A percentile compares a stretch with the other conserved stretches of the same genome.
Evolutionary conservation across 495 filamentous ascomycete genomes (phyloP).

Genomic region (Parathielavia hyrcaniae): DNA sequence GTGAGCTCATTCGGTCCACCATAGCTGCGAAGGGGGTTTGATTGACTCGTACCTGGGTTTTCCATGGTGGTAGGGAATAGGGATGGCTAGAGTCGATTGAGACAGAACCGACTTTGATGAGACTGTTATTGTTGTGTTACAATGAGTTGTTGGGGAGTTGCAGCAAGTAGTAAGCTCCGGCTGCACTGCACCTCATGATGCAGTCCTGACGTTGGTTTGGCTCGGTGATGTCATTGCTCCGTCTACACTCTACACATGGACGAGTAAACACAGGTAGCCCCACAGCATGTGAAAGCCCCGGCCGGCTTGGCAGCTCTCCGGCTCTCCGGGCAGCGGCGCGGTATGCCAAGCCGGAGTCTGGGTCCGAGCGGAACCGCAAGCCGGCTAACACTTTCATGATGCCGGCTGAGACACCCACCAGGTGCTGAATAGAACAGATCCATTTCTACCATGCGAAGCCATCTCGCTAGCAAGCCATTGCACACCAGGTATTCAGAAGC

Average conservation of each 20-base stretch:
- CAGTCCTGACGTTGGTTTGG: too few relatives aligned
- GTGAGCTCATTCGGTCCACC: conserved; percentile 17
- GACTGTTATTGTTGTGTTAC: conserved; percentile 22
- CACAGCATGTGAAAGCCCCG: not conserved
- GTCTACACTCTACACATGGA: not conserved
- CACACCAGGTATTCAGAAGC: not conserved
- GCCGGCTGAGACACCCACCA: not conserved
- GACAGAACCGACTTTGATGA: too few relatives aligned
- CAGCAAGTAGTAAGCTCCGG: too few relatives aligned
- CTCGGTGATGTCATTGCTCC: conserved; percentile 21
- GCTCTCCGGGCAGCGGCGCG: not conserved
- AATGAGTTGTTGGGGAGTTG: not conserved
- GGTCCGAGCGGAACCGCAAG: too few relatives aligned
- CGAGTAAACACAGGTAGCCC: not conserved
- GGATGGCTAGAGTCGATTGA: too few relatives aligned
- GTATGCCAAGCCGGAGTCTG: not conserved
- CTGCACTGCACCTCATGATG: too few relatives aligned
- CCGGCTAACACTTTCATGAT: not conserved
- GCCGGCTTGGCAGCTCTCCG: not conserved
- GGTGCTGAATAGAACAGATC: too few relatives aligned
- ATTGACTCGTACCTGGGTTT: conserved; percentile 25
- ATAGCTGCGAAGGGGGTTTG: not conserved
- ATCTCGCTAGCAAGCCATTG: not conserved
- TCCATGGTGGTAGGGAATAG: conserved; percentile 20
- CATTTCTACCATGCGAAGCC: not conserved